Base-by-base conservation (phyloP, 148 eudicot genomes). In the Fallopia convolvulus region DNA sequence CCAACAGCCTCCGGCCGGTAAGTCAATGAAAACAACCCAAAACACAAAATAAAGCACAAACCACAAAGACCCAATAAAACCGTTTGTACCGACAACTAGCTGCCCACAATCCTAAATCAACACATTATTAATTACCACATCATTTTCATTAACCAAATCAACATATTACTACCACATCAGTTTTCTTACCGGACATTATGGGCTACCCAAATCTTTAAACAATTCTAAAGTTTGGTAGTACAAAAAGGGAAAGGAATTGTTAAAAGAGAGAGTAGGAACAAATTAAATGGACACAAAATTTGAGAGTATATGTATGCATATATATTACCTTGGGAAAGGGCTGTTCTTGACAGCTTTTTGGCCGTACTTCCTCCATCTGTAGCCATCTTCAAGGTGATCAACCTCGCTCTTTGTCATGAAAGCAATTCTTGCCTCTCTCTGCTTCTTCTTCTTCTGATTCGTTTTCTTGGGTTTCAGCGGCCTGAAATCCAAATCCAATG, bases 371-470 rank as follows among this genome's bases (percentile, higher is more conserved):
- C 98, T 86, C 98, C 98, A 93, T 77, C 94, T 78, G 79, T 88
- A 93, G 0, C 98, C 98, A 82, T 93, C 98, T 88, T 93, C 98
- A 77, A 93, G 85, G 81, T 91, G 97, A 91, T 93, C 98, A 75
- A 93, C 92, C 49, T 93, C 98, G 75, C 94, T 93, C 88, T 84
- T 93, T 70, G 98, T 93, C 97, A 93, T 91, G 92, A 93, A 91
- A 0, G 98, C 98, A 83, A 90, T 78, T 82, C 92, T 87, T 74
- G 88, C 85, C 79, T 87, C 94, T 58, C 87, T 85, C 84, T 84
- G 80, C 80, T 84, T 88, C 81, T 85, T 85, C 87, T 75, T 82
- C 77, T 83, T 82, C 84, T 84, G 80, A 77, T 80, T 84, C 20
- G 81, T 83, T 84, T 93, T 88, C 84, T 83, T 88, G 8, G 82